Percentiles rank a stretch among this genome's conserved stretches.
Evolutionary conservation across 805 yeast genomes (phyloP).

Genomic region (Candida berthetii): DNA sequence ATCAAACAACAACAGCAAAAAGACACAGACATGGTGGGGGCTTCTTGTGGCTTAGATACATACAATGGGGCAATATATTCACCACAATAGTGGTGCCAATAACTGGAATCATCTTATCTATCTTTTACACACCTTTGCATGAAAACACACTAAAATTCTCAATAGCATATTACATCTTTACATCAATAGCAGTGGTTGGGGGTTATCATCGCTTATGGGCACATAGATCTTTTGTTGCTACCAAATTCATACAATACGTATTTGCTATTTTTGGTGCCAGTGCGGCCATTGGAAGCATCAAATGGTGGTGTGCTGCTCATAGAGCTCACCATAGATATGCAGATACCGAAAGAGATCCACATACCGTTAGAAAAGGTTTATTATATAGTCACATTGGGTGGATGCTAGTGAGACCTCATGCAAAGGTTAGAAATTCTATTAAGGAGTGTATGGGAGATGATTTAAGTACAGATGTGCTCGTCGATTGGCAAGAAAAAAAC

Average conservation of each 20-base stretch:
- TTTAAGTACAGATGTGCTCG: conserved; percentile 49
- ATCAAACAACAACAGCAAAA: too few species aligned
- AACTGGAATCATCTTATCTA: conserved; percentile 29
- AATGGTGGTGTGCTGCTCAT: conserved; percentile 80
- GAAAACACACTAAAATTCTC: conserved; percentile 46
- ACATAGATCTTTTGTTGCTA: conserved; percentile 49
- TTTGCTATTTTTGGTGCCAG: conserved; percentile 63
- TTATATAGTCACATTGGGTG: conserved; percentile 86
- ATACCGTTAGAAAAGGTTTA: conserved; percentile 74
- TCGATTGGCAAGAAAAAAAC: conserved; percentile 67
- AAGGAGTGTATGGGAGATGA: conserved; percentile 42
- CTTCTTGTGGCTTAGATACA: conserved; percentile 49
- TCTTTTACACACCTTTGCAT: background rate
- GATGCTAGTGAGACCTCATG: conserved; percentile 66
- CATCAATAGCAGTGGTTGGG: conserved; percentile 72
- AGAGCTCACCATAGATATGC: conserved; percentile 87
- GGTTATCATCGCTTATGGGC: conserved; percentile 81
- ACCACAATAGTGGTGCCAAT: conserved; percentile 53
- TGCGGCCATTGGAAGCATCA: conserved; percentile 69
- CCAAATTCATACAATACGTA: conserved; percentile 35
- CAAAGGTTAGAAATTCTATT: conserved; percentile 37
- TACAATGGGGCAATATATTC: conserved; percentile 68
- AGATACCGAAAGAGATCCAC: conserved; percentile 87
- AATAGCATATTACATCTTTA: conserved; percentile 45
- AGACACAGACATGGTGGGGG: too few species aligned